A percentile compares a stretch with the other conserved stretches of the same genome.
Evolutionary conservation across 305 asterid genomes (phyloP).

Genomic region (Plantago coronopus): DNA sequence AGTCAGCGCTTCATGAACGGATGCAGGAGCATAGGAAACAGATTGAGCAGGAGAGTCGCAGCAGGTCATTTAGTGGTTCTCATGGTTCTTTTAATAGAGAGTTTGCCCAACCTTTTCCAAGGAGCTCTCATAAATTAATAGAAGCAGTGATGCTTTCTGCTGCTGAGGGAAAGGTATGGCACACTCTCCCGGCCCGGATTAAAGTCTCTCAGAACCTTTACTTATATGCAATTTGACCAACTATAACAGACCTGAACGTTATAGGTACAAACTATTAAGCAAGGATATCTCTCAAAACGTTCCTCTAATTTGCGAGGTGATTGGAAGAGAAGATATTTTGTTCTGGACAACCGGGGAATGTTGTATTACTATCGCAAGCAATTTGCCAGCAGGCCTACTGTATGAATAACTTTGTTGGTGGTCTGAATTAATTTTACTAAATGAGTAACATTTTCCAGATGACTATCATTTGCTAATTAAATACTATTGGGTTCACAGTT

Average conservation of each 20-base stretch:
- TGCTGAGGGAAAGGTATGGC: slow-evolving; percentile 89
- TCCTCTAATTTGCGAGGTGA: slow-evolving; percentile 75
- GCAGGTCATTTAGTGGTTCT: slow-evolving; percentile 43
- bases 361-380: slow-evolving; percentile 62
- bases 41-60: slow-evolving; percentile 57
- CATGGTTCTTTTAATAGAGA: slow-evolving; percentile 47
- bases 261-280: slow-evolving; percentile 92
- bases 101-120: slow-evolving; percentile 40
- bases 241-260: slow-evolving; percentile 57
- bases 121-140: slow-evolving; percentile 69
- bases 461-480: slow-evolving; percentile 24
- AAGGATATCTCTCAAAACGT: slow-evolving; percentile 74
- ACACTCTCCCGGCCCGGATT: too few relatives aligned
- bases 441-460: slow-evolving; percentile 1
- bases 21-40: slow-evolving; percentile 73
- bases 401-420: slow-evolving; percentile 21
- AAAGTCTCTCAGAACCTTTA: slow-evolving; percentile 3
- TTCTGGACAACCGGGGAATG: slow-evolving; percentile 65
- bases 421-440: too few relatives aligned
- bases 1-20: slow-evolving; percentile 65
- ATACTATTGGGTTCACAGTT: slow-evolving; percentile 28
- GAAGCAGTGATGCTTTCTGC: slow-evolving; percentile 82
- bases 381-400: slow-evolving; percentile 52
- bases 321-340: slow-evolving; percentile 73
- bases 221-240: slow-evolving; percentile 20